A percentile compares a stretch with the other conserved stretches of the same genome.
Conservation (phyloP, 1,284 basidiomycete genomes). For the Meira miltonrushii region DNA sequence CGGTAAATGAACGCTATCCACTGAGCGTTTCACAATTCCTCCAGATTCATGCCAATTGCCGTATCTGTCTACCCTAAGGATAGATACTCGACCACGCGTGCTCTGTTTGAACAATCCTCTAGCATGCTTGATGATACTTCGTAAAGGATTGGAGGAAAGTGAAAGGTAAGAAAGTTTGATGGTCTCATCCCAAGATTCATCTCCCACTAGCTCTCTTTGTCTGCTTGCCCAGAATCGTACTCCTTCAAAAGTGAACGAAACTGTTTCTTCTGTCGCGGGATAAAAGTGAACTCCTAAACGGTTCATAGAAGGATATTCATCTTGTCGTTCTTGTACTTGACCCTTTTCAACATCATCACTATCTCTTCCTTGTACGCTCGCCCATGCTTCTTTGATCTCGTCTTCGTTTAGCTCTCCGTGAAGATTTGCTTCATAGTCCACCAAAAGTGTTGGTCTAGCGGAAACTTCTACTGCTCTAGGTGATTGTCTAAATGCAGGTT, state of each 20-base stretch:
- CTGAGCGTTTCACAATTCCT: conserved; percentile 6
- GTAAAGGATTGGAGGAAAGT: conserved; percentile 11
- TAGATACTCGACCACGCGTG: conserved; percentile 6
- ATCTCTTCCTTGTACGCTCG: background rate
- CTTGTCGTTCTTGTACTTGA: background rate
- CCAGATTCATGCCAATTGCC: conserved; percentile 4
- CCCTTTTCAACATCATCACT: background rate
- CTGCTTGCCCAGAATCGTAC: conserved; percentile 13
- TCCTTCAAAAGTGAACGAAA: conserved; percentile 10
- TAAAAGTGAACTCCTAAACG: conserved; percentile 3
- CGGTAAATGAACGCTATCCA: conserved; percentile 58
- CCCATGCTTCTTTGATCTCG: conserved; percentile 6
- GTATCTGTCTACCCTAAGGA: conserved; percentile 11
- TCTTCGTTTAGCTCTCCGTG: background rate
- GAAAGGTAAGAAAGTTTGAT: conserved; percentile 16
- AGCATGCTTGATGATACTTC: conserved; percentile 12
- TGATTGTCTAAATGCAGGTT: conserved; percentile 3
- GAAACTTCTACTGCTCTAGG: conserved; percentile 17
- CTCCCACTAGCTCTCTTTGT: conserved; percentile 9
- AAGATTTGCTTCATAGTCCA: background rate
- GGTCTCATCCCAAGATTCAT: conserved; percentile 10
- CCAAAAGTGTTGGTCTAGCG: background rate
- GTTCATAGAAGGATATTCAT: background rate
- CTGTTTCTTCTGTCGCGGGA: background rate
- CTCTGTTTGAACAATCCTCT: background rate